Evolutionary conservation across 192 early-diverging fungal genomes (phyloP).

Genomic region (Mortierella antarctica): DNA sequence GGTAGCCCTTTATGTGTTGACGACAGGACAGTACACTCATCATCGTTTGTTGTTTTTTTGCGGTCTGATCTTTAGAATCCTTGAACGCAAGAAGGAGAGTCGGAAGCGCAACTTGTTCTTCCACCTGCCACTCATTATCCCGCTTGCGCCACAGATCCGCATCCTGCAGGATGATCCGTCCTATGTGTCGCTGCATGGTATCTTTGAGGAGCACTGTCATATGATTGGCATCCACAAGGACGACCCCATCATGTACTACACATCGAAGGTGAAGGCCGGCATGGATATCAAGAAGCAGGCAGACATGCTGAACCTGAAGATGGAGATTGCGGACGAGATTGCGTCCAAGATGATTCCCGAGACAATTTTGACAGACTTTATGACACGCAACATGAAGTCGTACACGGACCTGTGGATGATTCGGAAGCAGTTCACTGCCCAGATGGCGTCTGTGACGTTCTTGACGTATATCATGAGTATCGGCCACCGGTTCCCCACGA

Average conservation of each 20-base stretch:
- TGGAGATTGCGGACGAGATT: constrained; percentile 92
- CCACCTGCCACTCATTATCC: constrained; percentile 92
- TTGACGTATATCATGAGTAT: constrained; percentile 93
- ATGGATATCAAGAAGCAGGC: constrained; percentile 65
- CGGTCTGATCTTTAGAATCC: constrained; percentile 59
- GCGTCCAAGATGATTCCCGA: constrained; percentile 85
- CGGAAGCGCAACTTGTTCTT: constrained; percentile 81
- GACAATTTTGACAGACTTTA: constrained; percentile 85
- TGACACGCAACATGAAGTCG: constrained; percentile 75
- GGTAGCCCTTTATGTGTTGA: background rate
- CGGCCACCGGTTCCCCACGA: constrained; percentile 87
- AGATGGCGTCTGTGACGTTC: constrained; percentile 89
- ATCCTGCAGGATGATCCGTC: constrained; percentile 94
- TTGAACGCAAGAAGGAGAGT: constrained; percentile 87
- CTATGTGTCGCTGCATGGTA: constrained; percentile 89
- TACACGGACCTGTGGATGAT: constrained; percentile 95
- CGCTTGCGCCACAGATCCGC: constrained; percentile 91
- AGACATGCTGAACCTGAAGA: constrained; percentile 80
- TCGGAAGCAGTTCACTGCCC: constrained; percentile 93
- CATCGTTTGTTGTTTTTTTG: background rate
- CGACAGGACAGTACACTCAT: background rate
- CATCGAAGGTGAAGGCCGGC: constrained; percentile 76
- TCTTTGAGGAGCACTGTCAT: constrained; percentile 92
- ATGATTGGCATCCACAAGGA: constrained; percentile 82
- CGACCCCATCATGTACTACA: constrained; percentile 86